phyloP scores from a whole-genome alignment of 495 filamentous ascomycete genomes.

The Aspergillus nidulans region DNA sequence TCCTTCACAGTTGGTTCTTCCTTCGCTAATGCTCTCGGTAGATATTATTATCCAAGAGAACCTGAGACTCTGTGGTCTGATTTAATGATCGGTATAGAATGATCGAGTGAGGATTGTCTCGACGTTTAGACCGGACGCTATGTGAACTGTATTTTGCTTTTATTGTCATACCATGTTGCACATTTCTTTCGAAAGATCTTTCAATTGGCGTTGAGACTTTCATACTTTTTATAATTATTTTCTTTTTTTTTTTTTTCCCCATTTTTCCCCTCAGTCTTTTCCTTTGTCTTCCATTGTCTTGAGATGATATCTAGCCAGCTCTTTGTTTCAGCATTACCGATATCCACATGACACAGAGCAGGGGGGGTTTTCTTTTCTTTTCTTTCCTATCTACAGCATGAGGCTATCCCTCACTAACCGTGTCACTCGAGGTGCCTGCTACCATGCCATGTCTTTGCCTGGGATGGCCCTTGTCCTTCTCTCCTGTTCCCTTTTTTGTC shows the following conservation, averaged over 20 bases:
- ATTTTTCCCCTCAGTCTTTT: constrained; percentile 12
- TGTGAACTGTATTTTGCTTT: constrained; percentile 24
- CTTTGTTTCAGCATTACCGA: constrained; percentile 32
- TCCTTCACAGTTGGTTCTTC: neutral
- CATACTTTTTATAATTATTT: constrained; percentile 24
- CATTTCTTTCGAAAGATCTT: constrained; percentile 30
- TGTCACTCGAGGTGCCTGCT: neutral
- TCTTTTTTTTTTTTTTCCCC: constrained; percentile 16
- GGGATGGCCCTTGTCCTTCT: constrained; percentile 12
- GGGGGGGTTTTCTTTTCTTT: constrained; percentile 19
- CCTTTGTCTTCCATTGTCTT: constrained; percentile 25
- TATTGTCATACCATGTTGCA: constrained; percentile 26
- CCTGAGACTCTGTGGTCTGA: constrained; percentile 93
- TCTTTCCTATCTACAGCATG: constrained; percentile 8
- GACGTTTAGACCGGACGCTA: constrained; percentile 38
- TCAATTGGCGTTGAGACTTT: constrained; percentile 41
- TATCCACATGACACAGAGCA: constrained; percentile 38
- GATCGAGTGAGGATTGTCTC: constrained; percentile 29
- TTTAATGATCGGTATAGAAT: constrained; percentile 56
- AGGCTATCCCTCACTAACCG: neutral
- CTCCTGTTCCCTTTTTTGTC: constrained; percentile 19
- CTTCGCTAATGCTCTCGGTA: constrained; percentile 28
- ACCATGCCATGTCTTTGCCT: constrained; percentile 3
- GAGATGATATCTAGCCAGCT: constrained; percentile 45
- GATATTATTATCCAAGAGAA: constrained; percentile 99